These are phyloP conservation scores for Ensete glaucum DNA, from an alignment of 176 grass and related monocot genomes.

Conservation along the genomic window DNA sequence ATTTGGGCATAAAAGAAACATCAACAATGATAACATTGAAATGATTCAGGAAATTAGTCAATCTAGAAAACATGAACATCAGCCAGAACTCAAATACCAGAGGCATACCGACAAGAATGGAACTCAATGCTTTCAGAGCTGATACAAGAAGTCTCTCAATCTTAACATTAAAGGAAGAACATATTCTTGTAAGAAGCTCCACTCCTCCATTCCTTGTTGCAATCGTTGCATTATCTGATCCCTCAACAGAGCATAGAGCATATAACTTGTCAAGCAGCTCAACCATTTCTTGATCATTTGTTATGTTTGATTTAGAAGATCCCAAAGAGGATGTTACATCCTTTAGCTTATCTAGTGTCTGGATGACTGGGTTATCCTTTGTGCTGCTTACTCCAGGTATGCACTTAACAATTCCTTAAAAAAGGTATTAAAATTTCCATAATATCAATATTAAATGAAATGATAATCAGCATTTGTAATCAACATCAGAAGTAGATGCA, in stretches of 20 bases:
- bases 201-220: conserved; percentile 60
- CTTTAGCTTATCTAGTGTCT: conserved; percentile 55
- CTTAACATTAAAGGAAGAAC: conserved; percentile 42
- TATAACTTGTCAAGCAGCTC: conserved; percentile 45
- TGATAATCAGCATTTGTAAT: no score
- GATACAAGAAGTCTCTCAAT: conserved; percentile 36
- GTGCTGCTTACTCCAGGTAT: conserved; percentile 46
- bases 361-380: conserved; percentile 60
- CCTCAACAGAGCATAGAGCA: conserved; percentile 47
- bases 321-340: conserved; percentile 21
- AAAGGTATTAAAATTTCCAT: background rate
- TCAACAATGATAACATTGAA: background rate
- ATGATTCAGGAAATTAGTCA: background rate
- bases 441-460: background rate
- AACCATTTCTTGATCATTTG: conserved; percentile 21
- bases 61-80: background rate
- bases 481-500: no score
- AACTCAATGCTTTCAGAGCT: conserved; percentile 59
- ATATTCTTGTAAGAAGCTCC: conserved; percentile 48
- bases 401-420: conserved; percentile 65
- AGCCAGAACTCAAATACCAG: background rate
- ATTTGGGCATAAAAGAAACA: background rate
- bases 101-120: conserved; percentile 55
- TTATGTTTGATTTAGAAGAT: conserved; percentile 13
- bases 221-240: conserved; percentile 47